Percentiles rank a stretch among this genome's conserved stretches.
Evolutionary conservation across 2,329 filamentous ascomycete genomes (phyloP).

Genomic region (Colletotrichum endophyticum): DNA sequence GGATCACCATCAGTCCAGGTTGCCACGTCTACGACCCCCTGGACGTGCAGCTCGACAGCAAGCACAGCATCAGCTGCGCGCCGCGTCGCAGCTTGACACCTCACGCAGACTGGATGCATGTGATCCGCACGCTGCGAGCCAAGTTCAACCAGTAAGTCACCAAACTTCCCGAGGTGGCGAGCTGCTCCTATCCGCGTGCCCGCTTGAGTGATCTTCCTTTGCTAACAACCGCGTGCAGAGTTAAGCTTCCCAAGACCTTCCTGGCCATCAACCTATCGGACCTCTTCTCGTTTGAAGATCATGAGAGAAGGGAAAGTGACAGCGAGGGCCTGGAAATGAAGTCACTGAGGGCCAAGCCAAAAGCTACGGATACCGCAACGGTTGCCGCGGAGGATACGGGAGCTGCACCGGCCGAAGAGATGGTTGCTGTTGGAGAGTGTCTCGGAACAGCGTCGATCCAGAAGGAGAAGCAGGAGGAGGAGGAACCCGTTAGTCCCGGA

Average conservation of each 20-base stretch:
- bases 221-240: slow-evolving; percentile 41
- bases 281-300: slow-evolving; percentile 64
- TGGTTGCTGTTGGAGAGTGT: slow-evolving; percentile 16
- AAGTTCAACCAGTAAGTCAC: slow-evolving; percentile 88
- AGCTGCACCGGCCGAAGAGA: not conserved
- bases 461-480: not conserved
- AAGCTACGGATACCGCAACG: slow-evolving; percentile 1
- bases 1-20: slow-evolving; percentile 93
- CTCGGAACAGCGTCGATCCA: not conserved
- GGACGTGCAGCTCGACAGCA: slow-evolving; percentile 94
- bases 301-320: slow-evolving; percentile 56
- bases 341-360: slow-evolving; percentile 30
- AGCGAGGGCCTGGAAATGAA: slow-evolving; percentile 55
- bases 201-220: not conserved
- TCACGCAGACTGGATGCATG: slow-evolving; percentile 93
- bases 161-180: not conserved
- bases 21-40: slow-evolving; percentile 97
- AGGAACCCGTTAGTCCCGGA: not conserved
- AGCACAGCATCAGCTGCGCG: slow-evolving; percentile 94
- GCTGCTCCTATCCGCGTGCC: not conserved
- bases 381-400: not conserved
- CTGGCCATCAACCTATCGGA: slow-evolving; percentile 69
- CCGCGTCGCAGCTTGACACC: slow-evolving; percentile 88
- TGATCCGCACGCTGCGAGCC: slow-evolving; percentile 92
- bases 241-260: slow-evolving; percentile 71